A percentile compares a stretch with the other conserved stretches of the same genome.
phyloP scores from a whole-genome alignment of 108 stramenopile genomes.

The Nitzschia sp. region DNA sequence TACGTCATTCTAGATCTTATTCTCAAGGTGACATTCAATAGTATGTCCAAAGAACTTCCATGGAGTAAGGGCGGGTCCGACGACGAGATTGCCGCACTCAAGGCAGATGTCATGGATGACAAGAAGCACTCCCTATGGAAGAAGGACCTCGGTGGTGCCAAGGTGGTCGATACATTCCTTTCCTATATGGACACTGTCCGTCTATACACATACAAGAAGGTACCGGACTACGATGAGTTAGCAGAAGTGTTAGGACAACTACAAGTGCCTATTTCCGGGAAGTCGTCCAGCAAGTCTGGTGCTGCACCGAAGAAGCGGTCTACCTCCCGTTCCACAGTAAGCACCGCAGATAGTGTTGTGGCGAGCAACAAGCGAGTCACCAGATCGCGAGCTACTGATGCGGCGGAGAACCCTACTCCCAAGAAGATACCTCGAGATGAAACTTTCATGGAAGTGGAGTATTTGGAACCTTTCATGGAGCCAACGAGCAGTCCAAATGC shows the following conservation, averaged over 20 bases:
- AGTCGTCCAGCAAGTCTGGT: not conserved
- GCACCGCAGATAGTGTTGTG: not conserved
- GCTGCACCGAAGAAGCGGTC: not conserved
- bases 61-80: slow-evolving; percentile 71
- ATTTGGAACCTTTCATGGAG: not conserved
- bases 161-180: slow-evolving; percentile 23
- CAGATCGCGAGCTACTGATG: slow-evolving; percentile 1
- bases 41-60: slow-evolving; percentile 43
- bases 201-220: slow-evolving; percentile 50
- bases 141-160: slow-evolving; percentile 24
- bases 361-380: slow-evolving; percentile 7
- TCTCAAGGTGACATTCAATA: slow-evolving; percentile 33
- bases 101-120: slow-evolving; percentile 47
- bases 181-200: slow-evolving; percentile 47
- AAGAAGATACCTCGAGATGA: slow-evolving; percentile 25
- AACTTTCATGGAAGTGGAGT: slow-evolving; percentile 8
- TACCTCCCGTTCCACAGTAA: not conserved
- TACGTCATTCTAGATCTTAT: slow-evolving; percentile 72
- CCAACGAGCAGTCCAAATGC: not conserved
- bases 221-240: slow-evolving; percentile 65
- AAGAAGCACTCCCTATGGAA: slow-evolving; percentile 47
- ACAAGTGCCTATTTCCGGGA: slow-evolving; percentile 7
- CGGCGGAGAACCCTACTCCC: slow-evolving; percentile 3
- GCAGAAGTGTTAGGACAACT: slow-evolving; percentile 21
- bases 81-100: slow-evolving; percentile 59